Conservation (phyloP, 345 rosid genomes). For the Hypericum perforatum region DNA sequence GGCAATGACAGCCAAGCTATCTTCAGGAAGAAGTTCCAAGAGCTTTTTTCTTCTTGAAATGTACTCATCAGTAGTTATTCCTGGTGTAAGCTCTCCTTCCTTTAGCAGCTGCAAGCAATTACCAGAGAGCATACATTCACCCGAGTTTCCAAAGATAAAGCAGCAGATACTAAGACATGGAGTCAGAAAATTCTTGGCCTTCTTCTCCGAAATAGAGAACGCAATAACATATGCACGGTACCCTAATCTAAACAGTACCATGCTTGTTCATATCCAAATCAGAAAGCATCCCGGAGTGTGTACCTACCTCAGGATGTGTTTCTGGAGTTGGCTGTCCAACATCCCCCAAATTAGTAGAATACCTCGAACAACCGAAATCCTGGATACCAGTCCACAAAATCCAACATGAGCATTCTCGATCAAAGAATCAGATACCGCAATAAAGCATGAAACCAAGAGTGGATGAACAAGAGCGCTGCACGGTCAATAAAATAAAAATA, state of each 20-base stretch:
- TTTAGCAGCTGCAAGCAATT: constrained; percentile 46
- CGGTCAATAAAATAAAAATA: too few relatives aligned
- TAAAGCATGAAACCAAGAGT: too few relatives aligned
- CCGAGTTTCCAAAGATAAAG: background rate
- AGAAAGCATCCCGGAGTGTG: background rate
- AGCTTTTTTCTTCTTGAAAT: constrained; percentile 60
- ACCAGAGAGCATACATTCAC: background rate
- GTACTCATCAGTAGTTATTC: constrained; percentile 61
- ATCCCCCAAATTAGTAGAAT: constrained; percentile 49
- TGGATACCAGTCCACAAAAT: constrained; percentile 18
- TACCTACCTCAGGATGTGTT: constrained; percentile 77
- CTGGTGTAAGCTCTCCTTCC: constrained; percentile 90
- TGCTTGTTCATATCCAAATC: background rate
- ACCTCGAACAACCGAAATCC: constrained; percentile 31
- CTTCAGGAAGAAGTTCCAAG: constrained; percentile 66
- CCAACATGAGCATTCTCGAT: too few relatives aligned
- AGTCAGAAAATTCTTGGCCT: too few relatives aligned
- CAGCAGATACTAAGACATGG: background rate
- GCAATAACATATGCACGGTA: background rate
- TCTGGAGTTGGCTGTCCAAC: constrained; percentile 82
- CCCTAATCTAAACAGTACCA: background rate
- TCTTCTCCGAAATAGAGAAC: background rate
- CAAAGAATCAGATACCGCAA: too few relatives aligned
- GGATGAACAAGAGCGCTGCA: too few relatives aligned
- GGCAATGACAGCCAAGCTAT: constrained; percentile 69